phyloP scores from a whole-genome alignment of 2,329 filamentous ascomycete species.

The Fusarium sp. region DNA sequence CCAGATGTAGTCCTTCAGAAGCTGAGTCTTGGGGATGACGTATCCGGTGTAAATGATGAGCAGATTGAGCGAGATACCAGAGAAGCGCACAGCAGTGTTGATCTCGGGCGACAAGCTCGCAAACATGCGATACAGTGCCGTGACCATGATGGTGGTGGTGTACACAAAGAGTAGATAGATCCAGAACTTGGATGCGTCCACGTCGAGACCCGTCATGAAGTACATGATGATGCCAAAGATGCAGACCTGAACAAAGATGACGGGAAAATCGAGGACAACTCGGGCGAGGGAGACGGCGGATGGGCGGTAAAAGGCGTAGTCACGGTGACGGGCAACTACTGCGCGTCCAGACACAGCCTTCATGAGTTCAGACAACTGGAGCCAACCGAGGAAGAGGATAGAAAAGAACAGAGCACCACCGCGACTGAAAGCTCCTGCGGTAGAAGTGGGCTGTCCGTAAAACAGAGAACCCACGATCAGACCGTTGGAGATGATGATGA shows the following conservation, averaged over 20 bases:
- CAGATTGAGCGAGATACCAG: slow-evolving; percentile 66
- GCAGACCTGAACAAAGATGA: slow-evolving; percentile 70
- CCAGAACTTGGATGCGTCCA: slow-evolving; percentile 73
- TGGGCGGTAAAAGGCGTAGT: slow-evolving; percentile 64
- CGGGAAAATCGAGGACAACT: slow-evolving; percentile 66
- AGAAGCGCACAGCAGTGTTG: slow-evolving; percentile 70
- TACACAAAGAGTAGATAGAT: slow-evolving; percentile 72
- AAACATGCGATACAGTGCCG: slow-evolving; percentile 63
- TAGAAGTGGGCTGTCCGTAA: slow-evolving; percentile 71
- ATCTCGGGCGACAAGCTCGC: slow-evolving; percentile 68
- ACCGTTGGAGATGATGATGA: slow-evolving; percentile 78
- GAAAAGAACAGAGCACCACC: slow-evolving; percentile 61
- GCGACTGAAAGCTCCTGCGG: slow-evolving; percentile 69
- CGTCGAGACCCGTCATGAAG: slow-evolving; percentile 78
- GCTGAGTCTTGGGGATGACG: slow-evolving; percentile 65
- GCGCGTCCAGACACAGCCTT: slow-evolving; percentile 77
- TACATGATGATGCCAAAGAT: slow-evolving; percentile 79
- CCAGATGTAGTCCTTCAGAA: slow-evolving; percentile 71
- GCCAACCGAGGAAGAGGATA: slow-evolving; percentile 66
- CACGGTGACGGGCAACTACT: slow-evolving; percentile 62
- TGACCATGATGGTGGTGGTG: slow-evolving; percentile 64
- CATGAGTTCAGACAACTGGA: slow-evolving; percentile 82
- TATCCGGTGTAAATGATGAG: slow-evolving; percentile 76
- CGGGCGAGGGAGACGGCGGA: slow-evolving; percentile 65
- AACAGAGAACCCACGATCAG: slow-evolving; percentile 85